These are phyloP conservation scores for Vavraia culicis DNA, from an alignment of 371 early-diverging fungal genomes.

Conservation along the genomic window DNA sequence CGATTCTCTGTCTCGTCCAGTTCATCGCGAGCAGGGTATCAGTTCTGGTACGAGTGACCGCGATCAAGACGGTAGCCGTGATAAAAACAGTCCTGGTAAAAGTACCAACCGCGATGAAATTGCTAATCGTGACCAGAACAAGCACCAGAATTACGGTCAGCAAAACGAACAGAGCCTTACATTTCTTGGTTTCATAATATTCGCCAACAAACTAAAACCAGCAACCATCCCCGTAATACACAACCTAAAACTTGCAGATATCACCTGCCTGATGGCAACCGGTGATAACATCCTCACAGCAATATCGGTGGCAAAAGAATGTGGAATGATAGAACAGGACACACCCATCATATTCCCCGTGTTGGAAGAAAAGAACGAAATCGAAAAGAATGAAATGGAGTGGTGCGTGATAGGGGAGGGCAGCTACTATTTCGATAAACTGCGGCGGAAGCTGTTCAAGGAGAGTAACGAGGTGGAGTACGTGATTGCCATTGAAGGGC, in stretches of 20 bases:
- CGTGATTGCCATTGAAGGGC: slow-evolving; percentile 40
- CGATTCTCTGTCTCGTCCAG: too few species aligned
- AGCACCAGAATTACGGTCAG: neutral
- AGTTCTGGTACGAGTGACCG: neutral
- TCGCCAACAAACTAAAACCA: slow-evolving; percentile 88
- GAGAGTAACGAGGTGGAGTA: slow-evolving; percentile 36
- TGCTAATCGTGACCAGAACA: too few species aligned
- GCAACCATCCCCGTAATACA: slow-evolving; percentile 58
- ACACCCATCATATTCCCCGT: slow-evolving; percentile 40
- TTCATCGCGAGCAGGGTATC: too few species aligned
- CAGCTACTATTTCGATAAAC: slow-evolving; percentile 39
- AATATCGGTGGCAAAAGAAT: slow-evolving; percentile 72
- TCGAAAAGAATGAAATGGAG: slow-evolving; percentile 19
- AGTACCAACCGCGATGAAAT: too few species aligned
- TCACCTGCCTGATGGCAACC: slow-evolving; percentile 87
- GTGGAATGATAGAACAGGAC: slow-evolving; percentile 50
- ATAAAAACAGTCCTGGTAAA: too few species aligned
- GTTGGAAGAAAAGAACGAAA: slow-evolving; percentile 14
- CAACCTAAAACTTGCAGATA: slow-evolving; percentile 59
- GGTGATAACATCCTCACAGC: slow-evolving; percentile 92
- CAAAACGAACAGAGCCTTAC: slow-evolving; percentile 55
- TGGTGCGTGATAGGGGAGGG: slow-evolving; percentile 39
- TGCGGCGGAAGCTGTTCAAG: slow-evolving; percentile 28
- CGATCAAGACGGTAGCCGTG: neutral
- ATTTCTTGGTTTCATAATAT: slow-evolving; percentile 80